A percentile compares a stretch with the other conserved stretches of the same genome.
Conservation (phyloP, 2,329 filamentous ascomycete genomes). For the Botrytis galanthina region DNA sequence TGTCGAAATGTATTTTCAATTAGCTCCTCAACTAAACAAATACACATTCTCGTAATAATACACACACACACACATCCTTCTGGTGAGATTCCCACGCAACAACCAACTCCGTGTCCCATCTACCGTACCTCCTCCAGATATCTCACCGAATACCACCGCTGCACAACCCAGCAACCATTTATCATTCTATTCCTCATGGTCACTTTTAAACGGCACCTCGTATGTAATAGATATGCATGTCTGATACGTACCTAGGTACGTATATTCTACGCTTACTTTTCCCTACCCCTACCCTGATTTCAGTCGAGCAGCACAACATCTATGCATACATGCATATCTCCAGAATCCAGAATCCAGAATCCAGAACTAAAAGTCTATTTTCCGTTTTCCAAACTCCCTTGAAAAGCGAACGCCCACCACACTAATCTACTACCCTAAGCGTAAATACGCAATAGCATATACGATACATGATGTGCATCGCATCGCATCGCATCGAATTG, state of each 20-base stretch:
- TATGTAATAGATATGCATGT: not conserved
- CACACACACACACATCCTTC: no score
- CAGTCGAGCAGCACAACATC: not conserved
- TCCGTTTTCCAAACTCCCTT: not conserved
- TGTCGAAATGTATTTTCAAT: not conserved
- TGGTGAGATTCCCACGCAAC: no score
- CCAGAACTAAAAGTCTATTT: not conserved
- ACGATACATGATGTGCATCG: not conserved
- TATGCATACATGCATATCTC: not conserved
- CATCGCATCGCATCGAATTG: not conserved
- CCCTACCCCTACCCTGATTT: not conserved
- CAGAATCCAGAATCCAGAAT: not conserved
- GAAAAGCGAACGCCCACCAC: not conserved
- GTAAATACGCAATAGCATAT: not conserved
- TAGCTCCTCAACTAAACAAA: not conserved
- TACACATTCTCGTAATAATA: not conserved
- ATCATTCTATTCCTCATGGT: not conserved
- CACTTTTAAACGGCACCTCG: not conserved
- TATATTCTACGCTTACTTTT: not conserved
- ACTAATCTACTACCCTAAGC: no score
- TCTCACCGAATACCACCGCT: conserved; percentile 9
- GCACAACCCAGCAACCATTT: not conserved
- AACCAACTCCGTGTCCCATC: not conserved
- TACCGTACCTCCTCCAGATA: not conserved
- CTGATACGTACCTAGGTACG: not conserved